Evolutionary conservation across 306 rosid genomes (phyloP), one percentile per base, ranked within the genome.

Genomic region (Gastrolobium bilobum): DNA sequence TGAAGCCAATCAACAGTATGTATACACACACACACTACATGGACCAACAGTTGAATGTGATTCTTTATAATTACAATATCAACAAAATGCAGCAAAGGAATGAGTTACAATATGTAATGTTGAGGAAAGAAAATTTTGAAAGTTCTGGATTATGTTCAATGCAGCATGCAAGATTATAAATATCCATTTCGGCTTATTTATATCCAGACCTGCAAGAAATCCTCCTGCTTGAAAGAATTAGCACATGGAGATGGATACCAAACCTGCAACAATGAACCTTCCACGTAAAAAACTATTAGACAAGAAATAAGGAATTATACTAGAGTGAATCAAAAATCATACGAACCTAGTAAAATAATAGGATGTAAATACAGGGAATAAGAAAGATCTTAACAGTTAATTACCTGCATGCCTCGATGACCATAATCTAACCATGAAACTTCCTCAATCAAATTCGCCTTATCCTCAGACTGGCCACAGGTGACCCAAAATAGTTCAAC

Each of bases 391-490:
- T 68, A 38, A 73, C 80, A 76, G 80, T 73, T 76, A 81, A 85
- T 88, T 87, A 94, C 99, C 99, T 95, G 99, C 97, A 95, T 91
- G 63, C 99, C 99, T 35, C 97, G 92, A 52, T 95, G 97, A 75
- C 99, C 99, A 77, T 95, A 95, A 87, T 95, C 99, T 82, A 95
- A 84, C 98, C 99, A 95, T 26, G 99, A 92, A 85, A 95, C 99
- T 83, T 95, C 99, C 90, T 95, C 99, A 64, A 95, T 92, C 72
- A 95, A 86, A 89, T 92, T 95, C 68, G 88, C 75, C 84, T 91
- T 95, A 82, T 95, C 99, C 90, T 92, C 97, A 15, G 90, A 95
- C 74, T 89, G 95, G 79, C 97, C 99, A 83, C 99, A 95, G 52
- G 99, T 95, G 72, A 95, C 99, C 99, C 99, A 95, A 88, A 95